A percentile compares a stretch with the other conserved stretches of the same genome.
phyloP scores from a whole-genome alignment of 257 asterid species.

The Craterostigma plantagineum region DNA sequence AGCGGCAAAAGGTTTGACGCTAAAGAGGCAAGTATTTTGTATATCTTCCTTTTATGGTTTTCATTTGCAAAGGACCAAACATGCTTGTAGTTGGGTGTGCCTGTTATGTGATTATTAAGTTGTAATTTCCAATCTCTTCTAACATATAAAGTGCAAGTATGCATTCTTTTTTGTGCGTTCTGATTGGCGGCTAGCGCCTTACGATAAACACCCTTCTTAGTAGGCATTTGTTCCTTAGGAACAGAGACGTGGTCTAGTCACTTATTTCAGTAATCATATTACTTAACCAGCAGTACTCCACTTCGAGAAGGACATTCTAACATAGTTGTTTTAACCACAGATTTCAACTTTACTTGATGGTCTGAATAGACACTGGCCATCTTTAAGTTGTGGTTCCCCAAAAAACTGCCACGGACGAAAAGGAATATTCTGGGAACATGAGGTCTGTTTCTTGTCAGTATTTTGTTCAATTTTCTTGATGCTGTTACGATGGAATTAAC shows the following conservation, averaged over 20 bases:
- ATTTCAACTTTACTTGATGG: slow-evolving; percentile 34
- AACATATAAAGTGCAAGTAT: no score
- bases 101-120: neutral
- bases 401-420: slow-evolving; percentile 59
- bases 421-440: slow-evolving; percentile 38
- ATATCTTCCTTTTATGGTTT: neutral
- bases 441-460: neutral
- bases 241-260: no score
- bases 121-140: no score
- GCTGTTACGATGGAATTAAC: neutral
- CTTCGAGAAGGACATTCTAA: no score
- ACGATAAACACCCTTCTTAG: no score
- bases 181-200: no score
- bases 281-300: no score
- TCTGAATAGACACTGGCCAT: slow-evolving; percentile 76
- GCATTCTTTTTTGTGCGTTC: no score
- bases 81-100: neutral
- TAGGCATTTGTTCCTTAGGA: no score
- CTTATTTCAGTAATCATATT: no score
- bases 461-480: neutral
- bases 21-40: slow-evolving; percentile 28
- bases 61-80: slow-evolving; percentile 1
- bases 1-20: slow-evolving; percentile 43
- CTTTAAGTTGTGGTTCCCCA: slow-evolving; percentile 41
- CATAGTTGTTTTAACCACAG: slow-evolving; percentile 14